These are phyloP conservation scores for Metschnikowia kofuensis DNA, from an alignment of 805 yeast species.

Conservation along the genomic window DNA sequence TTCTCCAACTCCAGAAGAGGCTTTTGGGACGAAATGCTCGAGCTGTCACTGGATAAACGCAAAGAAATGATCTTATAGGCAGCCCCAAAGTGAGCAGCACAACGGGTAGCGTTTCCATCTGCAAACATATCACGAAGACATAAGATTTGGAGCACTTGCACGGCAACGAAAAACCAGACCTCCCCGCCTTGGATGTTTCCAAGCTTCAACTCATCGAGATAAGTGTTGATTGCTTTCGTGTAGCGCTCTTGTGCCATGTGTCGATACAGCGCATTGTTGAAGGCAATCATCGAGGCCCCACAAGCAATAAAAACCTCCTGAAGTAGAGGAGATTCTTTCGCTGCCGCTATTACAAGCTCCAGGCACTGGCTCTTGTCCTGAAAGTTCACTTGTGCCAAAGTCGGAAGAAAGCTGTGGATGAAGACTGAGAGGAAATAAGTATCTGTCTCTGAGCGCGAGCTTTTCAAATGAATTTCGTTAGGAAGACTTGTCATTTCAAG, in stretches of 20 bases:
- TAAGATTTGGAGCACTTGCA: constrained; percentile 16
- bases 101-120: constrained; percentile 14
- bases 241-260: constrained; percentile 11
- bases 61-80: constrained; percentile 7
- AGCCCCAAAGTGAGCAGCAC: constrained; percentile 17
- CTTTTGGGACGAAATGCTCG: background rate
- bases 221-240: constrained; percentile 8
- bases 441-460: constrained; percentile 3
- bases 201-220: constrained; percentile 5
- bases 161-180: constrained; percentile 19
- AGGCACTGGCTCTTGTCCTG: constrained; percentile 6
- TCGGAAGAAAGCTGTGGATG: constrained; percentile 13
- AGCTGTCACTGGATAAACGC: background rate
- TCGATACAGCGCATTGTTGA: constrained; percentile 6
- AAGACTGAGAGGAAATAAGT: constrained; percentile 9
- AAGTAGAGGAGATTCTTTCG: constrained; percentile 7
- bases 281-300: constrained; percentile 15
- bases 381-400: constrained; percentile 13
- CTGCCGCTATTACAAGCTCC: constrained; percentile 11
- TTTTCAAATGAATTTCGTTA: background rate
- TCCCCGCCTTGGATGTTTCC: constrained; percentile 10
- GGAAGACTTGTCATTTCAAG: background rate
- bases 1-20: constrained; percentile 12
- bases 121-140: constrained; percentile 14
- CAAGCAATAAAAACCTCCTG: constrained; percentile 16